A percentile compares a stretch with the other conserved stretches of the same genome.
These are phyloP conservation scores for Cutaneotrichosporon sp. DNA, from an alignment of 1,284 basidiomycete genomes.

Conservation along the genomic window DNA sequence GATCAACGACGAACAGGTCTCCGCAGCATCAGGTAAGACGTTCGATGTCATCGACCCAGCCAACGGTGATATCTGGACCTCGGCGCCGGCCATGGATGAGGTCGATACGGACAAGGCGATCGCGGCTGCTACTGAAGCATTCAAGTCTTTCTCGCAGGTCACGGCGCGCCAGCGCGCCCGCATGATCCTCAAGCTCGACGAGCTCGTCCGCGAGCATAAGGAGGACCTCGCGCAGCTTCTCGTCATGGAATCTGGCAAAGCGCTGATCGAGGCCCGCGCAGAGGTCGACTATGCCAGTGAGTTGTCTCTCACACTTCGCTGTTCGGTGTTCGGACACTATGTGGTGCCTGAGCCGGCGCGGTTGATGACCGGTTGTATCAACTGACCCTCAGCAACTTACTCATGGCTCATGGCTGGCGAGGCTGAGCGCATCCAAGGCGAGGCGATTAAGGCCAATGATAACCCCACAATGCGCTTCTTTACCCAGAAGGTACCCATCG, in stretches of 20 bases:
- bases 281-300: slow-evolving; percentile 63
- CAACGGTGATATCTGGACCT: slow-evolving; percentile 24
- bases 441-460: slow-evolving; percentile 56
- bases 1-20: slow-evolving; percentile 23
- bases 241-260: slow-evolving; percentile 75
- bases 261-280: slow-evolving; percentile 72
- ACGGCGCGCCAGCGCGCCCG: slow-evolving; percentile 26
- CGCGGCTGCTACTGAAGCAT: slow-evolving; percentile 24
- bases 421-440: slow-evolving; percentile 66
- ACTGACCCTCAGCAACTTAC: slow-evolving; percentile 19
- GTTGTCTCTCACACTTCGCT: slow-evolving; percentile 5
- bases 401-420: slow-evolving; percentile 59
- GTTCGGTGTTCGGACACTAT: neutral
- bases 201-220: slow-evolving; percentile 28
- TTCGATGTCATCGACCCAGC: slow-evolving; percentile 26
- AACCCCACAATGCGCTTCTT: slow-evolving; percentile 27
- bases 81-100: slow-evolving; percentile 21
- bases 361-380: neutral
- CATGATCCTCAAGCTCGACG: slow-evolving; percentile 26
- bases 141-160: slow-evolving; percentile 18
- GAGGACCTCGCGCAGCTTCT: slow-evolving; percentile 29
- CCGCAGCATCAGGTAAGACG: slow-evolving; percentile 11
- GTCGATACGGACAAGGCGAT: slow-evolving; percentile 26
- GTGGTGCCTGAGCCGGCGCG: neutral
- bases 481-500: slow-evolving; percentile 64